phyloP scores from a whole-genome alignment of 306 rosid species.

The Pachyrhizus erosus region DNA sequence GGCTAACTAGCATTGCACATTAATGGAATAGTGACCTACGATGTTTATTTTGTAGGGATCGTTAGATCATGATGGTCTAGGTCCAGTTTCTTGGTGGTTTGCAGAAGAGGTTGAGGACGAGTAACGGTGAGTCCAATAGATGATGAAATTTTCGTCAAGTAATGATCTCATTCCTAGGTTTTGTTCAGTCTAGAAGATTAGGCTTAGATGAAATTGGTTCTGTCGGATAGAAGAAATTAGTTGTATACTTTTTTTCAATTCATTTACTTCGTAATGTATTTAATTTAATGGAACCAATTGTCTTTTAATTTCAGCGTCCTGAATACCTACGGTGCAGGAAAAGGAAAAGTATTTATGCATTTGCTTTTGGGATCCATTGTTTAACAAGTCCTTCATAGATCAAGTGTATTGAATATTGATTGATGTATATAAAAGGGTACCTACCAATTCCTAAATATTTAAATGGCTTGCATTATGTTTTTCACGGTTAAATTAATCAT shows the following conservation, averaged over 20 bases:
- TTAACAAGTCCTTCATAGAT: background rate
- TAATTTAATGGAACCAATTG: background rate
- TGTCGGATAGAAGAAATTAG: background rate
- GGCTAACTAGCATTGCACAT: background rate
- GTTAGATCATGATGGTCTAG: constrained; percentile 48
- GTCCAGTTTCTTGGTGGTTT: constrained; percentile 54
- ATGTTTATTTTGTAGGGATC: constrained; percentile 44
- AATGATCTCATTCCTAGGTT: constrained; percentile 2
- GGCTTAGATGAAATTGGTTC: constrained; percentile 19
- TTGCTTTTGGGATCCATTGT: background rate
- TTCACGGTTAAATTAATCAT: too few species aligned
- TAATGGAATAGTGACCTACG: constrained; percentile 5
- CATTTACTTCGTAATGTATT: background rate
- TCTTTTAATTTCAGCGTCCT: background rate
- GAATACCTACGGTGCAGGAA: background rate
- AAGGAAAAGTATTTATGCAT: background rate
- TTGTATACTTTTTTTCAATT: constrained; percentile 3
- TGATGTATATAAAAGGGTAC: too few species aligned
- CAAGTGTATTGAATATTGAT: too few species aligned
- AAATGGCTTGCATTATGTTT: too few species aligned
- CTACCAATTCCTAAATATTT: too few species aligned
- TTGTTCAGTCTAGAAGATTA: constrained; percentile 13
- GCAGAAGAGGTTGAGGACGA: constrained; percentile 36
- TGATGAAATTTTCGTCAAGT: background rate
- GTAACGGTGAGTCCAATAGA: background rate